phyloP scores from a whole-genome alignment of 306 rosid species.

The Medicago arabica region DNA sequence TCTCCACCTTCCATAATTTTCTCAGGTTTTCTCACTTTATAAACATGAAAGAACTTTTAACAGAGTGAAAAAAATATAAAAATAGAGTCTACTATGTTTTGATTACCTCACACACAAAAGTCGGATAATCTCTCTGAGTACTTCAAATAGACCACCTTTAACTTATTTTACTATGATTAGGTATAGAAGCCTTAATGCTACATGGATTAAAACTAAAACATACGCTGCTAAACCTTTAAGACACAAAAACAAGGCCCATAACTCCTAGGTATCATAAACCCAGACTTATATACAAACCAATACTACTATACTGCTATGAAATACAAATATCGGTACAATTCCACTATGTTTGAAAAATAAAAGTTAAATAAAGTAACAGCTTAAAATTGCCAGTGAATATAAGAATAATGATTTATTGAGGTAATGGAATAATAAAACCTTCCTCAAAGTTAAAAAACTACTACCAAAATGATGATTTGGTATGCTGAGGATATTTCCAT shows the following conservation, averaged over 20 bases:
- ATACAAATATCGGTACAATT: conserved; percentile 11
- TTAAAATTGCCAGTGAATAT: not conserved
- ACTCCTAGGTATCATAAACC: not conserved
- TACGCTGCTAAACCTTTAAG: not conserved
- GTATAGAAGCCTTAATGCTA: conserved; percentile 15
- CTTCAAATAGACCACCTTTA: not conserved
- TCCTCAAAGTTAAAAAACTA: not conserved
- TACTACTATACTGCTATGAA: not conserved
- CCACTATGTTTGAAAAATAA: not conserved
- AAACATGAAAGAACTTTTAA: not conserved
- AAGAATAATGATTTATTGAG: not conserved
- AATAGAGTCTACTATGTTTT: not conserved
- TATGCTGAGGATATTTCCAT: no score
- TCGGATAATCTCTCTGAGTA: not conserved
- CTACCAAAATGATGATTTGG: not conserved
- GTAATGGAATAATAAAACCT: not conserved
- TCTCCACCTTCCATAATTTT: not conserved
- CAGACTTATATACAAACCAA: not conserved
- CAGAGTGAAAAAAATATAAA: not conserved
- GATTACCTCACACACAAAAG: not conserved
- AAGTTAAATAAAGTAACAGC: not conserved
- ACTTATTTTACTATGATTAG: not conserved
- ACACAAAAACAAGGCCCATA: not conserved
- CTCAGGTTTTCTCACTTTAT: not conserved
- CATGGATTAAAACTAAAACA: not conserved